Percentiles rank a stretch among this genome's conserved stretches.
Conservation (phyloP, 2,329 filamentous ascomycete genomes). For the Epichloe sylvatica region DNA sequence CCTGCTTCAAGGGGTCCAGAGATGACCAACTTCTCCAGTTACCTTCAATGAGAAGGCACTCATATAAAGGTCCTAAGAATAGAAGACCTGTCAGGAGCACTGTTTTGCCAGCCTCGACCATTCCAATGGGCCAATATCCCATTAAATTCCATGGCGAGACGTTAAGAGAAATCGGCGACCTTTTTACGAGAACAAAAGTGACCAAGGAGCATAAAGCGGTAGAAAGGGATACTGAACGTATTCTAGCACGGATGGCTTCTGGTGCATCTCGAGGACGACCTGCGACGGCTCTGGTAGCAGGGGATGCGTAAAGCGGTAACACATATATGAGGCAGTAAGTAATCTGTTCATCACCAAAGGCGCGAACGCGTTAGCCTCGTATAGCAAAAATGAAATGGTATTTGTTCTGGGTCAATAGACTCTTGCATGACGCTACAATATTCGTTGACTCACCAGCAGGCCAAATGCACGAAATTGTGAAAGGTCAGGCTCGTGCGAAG, state of each 20-base stretch:
- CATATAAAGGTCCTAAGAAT: conserved; percentile 75
- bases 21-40: conserved; percentile 51
- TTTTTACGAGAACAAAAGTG: conserved; percentile 50
- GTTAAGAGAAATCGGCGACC: background rate
- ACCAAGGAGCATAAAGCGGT: conserved; percentile 53
- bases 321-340: conserved; percentile 84
- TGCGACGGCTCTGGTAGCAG: conserved; percentile 64
- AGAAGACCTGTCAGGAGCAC: conserved; percentile 63
- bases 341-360: conserved; percentile 28
- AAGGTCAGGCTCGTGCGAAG: conserved; percentile 3
- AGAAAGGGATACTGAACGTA: conserved; percentile 64
- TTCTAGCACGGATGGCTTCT: conserved; percentile 74
- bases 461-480: conserved; percentile 13
- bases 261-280: conserved; percentile 75
- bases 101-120: conserved; percentile 47
- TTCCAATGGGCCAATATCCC: conserved; percentile 66
- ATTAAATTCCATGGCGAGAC: conserved; percentile 43
- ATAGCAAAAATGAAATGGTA: background rate
- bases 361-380: background rate
- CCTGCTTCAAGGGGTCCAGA: conserved; percentile 39
- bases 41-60: conserved; percentile 59
- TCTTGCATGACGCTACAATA: background rate
- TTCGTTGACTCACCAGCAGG: conserved; percentile 15
- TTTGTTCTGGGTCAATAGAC: background rate
- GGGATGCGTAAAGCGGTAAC: conserved; percentile 74